Percentiles rank a stretch among this genome's conserved stretches.
Conservation (phyloP, 2,329 filamentous ascomycete species). For the Claviceps pazoutovae region DNA sequence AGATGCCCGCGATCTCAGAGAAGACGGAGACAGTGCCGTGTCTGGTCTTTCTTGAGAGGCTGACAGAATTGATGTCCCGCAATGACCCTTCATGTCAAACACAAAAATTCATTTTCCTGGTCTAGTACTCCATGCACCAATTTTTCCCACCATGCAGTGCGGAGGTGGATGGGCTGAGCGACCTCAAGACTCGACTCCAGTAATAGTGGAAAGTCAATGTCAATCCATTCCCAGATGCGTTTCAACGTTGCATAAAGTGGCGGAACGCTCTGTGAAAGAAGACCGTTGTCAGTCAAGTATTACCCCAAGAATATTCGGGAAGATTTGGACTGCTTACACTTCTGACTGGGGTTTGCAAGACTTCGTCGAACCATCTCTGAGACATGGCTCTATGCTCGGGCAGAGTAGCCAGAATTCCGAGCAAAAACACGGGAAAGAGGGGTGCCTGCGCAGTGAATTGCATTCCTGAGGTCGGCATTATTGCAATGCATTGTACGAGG, state of each 20-base stretch:
- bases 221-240: conserved; percentile 23
- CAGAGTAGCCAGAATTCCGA: conserved; percentile 22
- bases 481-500: conserved; percentile 22
- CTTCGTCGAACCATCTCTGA: conserved; percentile 21
- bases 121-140: conserved; percentile 20
- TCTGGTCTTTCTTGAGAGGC: conserved; percentile 13
- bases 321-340: conserved; percentile 20
- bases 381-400: conserved; percentile 17
- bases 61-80: not conserved
- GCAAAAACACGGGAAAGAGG: conserved; percentile 26
- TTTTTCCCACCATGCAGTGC: conserved; percentile 26
- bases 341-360: conserved; percentile 22
- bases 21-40: conserved; percentile 25
- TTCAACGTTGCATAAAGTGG: conserved; percentile 21
- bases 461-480: conserved; percentile 27
- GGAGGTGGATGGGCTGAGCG: conserved; percentile 14
- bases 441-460: conserved; percentile 29
- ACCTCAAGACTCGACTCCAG: conserved; percentile 7
- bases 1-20: conserved; percentile 14
- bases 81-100: conserved; percentile 19
- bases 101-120: conserved; percentile 21
- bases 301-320: not conserved
- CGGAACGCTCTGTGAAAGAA: conserved; percentile 22
- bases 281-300: not conserved
- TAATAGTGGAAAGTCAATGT: conserved; percentile 12